phyloP scores from a whole-genome alignment of 2,329 filamentous ascomycete species.

The Ascochyta koolunga region DNA sequence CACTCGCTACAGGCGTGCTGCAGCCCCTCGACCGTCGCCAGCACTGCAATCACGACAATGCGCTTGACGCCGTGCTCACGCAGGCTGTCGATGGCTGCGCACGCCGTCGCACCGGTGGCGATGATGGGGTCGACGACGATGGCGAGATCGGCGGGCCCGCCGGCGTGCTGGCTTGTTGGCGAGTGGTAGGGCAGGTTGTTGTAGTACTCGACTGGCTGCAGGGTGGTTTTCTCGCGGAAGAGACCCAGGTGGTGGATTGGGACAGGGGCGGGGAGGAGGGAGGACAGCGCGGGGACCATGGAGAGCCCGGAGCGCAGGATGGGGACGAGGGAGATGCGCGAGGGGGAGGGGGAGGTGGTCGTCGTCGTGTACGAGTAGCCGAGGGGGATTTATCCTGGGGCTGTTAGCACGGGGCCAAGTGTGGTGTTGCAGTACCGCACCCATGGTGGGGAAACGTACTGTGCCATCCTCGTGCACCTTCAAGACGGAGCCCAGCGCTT shows the following conservation, averaged over 20 bases:
- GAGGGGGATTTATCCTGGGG: constrained; percentile 74
- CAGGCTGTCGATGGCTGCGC: constrained; percentile 86
- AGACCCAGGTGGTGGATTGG: constrained; percentile 93
- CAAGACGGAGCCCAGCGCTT: constrained; percentile 74
- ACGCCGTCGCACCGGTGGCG: constrained; percentile 88
- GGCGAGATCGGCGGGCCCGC: constrained; percentile 64
- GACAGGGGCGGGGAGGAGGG: constrained; percentile 78
- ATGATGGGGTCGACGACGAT: constrained; percentile 92
- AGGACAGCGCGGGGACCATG: constrained; percentile 88
- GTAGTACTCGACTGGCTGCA: constrained; percentile 95
- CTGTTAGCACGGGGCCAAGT: no score
- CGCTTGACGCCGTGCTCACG: constrained; percentile 88
- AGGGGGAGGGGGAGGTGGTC: constrained; percentile 66
- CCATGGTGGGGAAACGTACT: constrained; percentile 57
- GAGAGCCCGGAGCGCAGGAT: constrained; percentile 90
- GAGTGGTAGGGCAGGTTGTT: constrained; percentile 88
- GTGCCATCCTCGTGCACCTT: constrained; percentile 64
- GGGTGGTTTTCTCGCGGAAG: constrained; percentile 85
- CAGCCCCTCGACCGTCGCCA: constrained; percentile 77
- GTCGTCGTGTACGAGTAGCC: constrained; percentile 75
- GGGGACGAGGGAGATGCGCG: constrained; percentile 79
- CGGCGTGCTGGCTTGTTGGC: constrained; percentile 50
- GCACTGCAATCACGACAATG: constrained; percentile 76
- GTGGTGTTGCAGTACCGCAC: not conserved
- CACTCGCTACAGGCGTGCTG: constrained; percentile 75